A percentile compares a stretch with the other conserved stretches of the same genome.
These are phyloP conservation scores for Tulasnella sp. DNA, from an alignment of 768 basidiomycete species.

Conservation along the genomic window DNA sequence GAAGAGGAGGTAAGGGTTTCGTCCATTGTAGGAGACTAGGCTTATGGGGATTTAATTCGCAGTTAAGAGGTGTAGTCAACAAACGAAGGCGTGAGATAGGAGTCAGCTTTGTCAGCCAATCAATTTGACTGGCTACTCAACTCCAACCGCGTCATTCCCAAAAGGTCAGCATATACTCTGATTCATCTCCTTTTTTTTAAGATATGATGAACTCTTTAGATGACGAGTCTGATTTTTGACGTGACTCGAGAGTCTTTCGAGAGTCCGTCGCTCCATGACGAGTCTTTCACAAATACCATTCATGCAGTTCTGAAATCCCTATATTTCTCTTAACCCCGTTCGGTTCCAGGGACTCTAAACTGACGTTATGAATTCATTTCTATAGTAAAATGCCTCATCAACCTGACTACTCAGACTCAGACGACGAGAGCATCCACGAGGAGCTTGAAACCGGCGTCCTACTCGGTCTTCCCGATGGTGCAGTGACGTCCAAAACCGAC, in stretches of 20 bases:
- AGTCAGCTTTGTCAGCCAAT: background rate
- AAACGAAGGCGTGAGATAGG: background rate
- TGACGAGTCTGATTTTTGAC: slow-evolving; percentile 70
- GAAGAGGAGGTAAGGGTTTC: background rate
- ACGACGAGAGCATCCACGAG: slow-evolving; percentile 53
- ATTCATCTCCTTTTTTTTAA: background rate
- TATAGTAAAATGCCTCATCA: background rate
- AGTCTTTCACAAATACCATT: slow-evolving; percentile 72
- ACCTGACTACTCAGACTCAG: slow-evolving; percentile 72
- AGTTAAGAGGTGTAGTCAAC: background rate
- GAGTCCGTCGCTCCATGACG: slow-evolving; percentile 47
- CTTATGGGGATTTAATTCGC: background rate
- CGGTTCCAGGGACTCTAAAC: background rate
- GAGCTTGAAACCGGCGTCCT: slow-evolving; percentile 55
- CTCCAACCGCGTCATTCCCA: background rate
- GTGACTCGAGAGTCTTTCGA: slow-evolving; percentile 15
- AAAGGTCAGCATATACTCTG: background rate
- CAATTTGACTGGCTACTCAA: background rate
- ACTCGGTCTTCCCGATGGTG: slow-evolving; percentile 76
- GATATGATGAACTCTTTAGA: slow-evolving; percentile 52
- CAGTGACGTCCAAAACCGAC: slow-evolving; percentile 54
- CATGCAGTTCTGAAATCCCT: slow-evolving; percentile 78
- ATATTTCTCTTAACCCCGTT: slow-evolving; percentile 23
- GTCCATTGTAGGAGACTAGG: background rate
- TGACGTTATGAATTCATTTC: background rate